Evolutionary conservation across 495 filamentous ascomycete genomes (phyloP).

Genomic region (Sabuloglossum arenarium): DNA sequence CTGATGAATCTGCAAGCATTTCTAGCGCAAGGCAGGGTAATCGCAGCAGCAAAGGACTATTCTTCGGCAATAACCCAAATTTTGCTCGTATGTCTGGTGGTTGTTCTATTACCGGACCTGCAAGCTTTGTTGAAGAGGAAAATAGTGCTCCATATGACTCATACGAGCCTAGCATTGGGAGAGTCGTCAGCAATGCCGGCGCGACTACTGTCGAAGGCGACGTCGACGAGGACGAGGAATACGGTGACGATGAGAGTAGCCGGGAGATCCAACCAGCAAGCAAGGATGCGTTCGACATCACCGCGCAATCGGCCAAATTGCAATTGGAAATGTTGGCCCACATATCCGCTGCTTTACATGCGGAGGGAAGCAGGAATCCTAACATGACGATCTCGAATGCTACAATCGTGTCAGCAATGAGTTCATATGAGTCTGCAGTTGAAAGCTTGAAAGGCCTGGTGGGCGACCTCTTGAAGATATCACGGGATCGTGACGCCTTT

Average conservation of each 20-base stretch:
- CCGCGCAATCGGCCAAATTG: slow-evolving; percentile 80
- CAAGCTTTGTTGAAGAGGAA: slow-evolving; percentile 31
- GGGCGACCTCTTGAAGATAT: slow-evolving; percentile 75
- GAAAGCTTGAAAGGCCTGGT: slow-evolving; percentile 69
- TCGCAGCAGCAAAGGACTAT: not conserved
- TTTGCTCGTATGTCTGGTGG: slow-evolving; percentile 28
- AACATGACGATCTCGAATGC: slow-evolving; percentile 49
- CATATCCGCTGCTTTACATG: slow-evolving; percentile 61
- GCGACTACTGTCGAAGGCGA: slow-evolving; percentile 22
- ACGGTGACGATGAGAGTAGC: slow-evolving; percentile 67
- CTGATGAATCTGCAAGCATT: slow-evolving; percentile 29
- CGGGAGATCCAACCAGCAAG: slow-evolving; percentile 47
- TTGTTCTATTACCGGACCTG: slow-evolving; percentile 18
- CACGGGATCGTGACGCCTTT: slow-evolving; percentile 78
- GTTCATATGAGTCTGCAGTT: slow-evolving; percentile 76
- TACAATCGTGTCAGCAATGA: slow-evolving; percentile 53
- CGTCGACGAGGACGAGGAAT: slow-evolving; percentile 37
- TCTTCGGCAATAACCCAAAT: slow-evolving; percentile 17
- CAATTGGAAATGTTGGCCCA: slow-evolving; percentile 77
- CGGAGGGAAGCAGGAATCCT: slow-evolving; percentile 48
- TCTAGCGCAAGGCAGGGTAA: slow-evolving; percentile 23
- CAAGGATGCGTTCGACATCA: slow-evolving; percentile 88
- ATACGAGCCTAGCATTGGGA: slow-evolving; percentile 34
- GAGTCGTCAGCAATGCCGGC: slow-evolving; percentile 23
- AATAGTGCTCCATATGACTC: slow-evolving; percentile 29